phyloP scores from a whole-genome alignment of 2,329 filamentous ascomycete species.

The Venturia nashicola region DNA sequence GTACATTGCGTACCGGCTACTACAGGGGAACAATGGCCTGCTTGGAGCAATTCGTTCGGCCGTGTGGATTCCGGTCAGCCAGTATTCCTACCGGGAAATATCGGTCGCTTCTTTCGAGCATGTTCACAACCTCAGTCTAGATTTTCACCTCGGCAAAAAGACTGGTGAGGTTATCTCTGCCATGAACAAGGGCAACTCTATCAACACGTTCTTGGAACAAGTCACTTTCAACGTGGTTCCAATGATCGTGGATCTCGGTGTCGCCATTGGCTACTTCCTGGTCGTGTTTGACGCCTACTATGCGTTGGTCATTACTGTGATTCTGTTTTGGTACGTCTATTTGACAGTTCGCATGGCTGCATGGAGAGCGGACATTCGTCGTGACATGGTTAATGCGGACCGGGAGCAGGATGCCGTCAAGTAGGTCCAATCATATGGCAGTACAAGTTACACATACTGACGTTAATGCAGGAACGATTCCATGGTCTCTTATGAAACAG shows the following conservation, averaged over 20 bases:
- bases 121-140: conserved; percentile 85
- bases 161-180: conserved; percentile 94
- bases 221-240: conserved; percentile 92
- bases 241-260: conserved; percentile 80
- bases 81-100: conserved; percentile 90
- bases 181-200: conserved; percentile 87
- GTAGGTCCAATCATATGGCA: conserved; percentile 26
- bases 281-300: conserved; percentile 77
- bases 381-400: conserved; percentile 90
- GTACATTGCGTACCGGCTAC: conserved; percentile 64
- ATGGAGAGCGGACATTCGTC: conserved; percentile 78
- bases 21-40: conserved; percentile 82
- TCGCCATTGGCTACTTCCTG: conserved; percentile 75
- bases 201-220: conserved; percentile 94
- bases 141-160: conserved; percentile 93
- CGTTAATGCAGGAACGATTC: conserved; percentile 61
- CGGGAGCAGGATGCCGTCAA: conserved; percentile 95
- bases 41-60: conserved; percentile 71
- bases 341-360: conserved; percentile 93
- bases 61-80: conserved; percentile 91
- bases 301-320: conserved; percentile 75
- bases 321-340: conserved; percentile 94
- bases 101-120: conserved; percentile 96
- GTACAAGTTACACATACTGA: conserved; percentile 15
- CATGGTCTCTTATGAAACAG: conserved; percentile 89